A percentile compares a stretch with the other conserved stretches of the same genome.
Conservation (phyloP, 495 filamentous ascomycete genomes). For the Penicillium silybi region DNA sequence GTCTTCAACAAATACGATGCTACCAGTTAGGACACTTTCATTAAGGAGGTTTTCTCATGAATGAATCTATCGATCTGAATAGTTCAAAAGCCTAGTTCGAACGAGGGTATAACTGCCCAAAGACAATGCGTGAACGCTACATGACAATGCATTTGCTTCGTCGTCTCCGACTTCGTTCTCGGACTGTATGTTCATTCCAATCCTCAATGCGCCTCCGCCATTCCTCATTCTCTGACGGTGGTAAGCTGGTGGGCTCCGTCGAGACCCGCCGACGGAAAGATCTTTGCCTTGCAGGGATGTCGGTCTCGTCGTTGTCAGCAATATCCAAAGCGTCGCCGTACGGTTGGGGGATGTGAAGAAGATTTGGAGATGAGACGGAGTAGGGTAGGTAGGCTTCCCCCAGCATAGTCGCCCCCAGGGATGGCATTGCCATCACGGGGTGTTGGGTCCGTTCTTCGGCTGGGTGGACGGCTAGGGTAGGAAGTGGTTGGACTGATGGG, state of each 20-base stretch:
- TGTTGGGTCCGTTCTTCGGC: conserved; percentile 9
- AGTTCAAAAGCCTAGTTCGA: background rate
- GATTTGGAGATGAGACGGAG: conserved; percentile 40
- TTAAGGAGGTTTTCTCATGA: background rate
- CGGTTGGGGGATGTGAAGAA: conserved; percentile 26
- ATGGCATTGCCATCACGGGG: conserved; percentile 16
- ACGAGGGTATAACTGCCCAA: conserved; percentile 12
- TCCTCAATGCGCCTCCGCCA: conserved; percentile 44
- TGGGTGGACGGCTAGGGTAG: conserved; percentile 15
- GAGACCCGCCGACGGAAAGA: conserved; percentile 34
- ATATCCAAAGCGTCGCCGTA: conserved; percentile 17
- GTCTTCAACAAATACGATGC: background rate
- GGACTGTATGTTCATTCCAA: conserved; percentile 44
- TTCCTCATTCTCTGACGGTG: conserved; percentile 32
- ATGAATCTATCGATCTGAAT: background rate
- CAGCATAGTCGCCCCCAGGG: conserved; percentile 18
- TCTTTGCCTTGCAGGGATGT: conserved; percentile 18
- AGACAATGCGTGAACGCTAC: conserved; percentile 18
- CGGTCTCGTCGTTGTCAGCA: conserved; percentile 17
- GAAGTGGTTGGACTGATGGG: conserved; percentile 8
- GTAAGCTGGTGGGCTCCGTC: conserved; percentile 34
- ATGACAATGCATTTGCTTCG: conserved; percentile 38
- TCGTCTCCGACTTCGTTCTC: conserved; percentile 31
- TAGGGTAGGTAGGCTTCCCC: conserved; percentile 30
- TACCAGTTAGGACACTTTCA: background rate